Percentiles rank a stretch among this genome's conserved stretches.
Conservation (phyloP, 31 red algal species). For the Odonthalia washingtoniensis region DNA sequence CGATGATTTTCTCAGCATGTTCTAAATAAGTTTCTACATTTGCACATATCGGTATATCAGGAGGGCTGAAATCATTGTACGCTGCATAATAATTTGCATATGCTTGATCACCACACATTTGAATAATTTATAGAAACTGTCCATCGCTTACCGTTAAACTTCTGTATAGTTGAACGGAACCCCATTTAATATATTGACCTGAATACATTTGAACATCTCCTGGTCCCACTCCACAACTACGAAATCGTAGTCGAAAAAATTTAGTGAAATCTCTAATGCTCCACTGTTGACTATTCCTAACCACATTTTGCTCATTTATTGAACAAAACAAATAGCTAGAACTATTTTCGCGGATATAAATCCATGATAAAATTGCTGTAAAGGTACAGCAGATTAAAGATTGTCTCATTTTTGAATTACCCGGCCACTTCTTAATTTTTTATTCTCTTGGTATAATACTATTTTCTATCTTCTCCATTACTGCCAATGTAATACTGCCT, state of each 20-base stretch:
- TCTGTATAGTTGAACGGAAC: slow-evolving; percentile 44
- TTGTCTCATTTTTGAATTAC: neutral
- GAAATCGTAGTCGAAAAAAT: slow-evolving; percentile 1
- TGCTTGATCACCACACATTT: slow-evolving; percentile 20
- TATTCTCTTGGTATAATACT: neutral
- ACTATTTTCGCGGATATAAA: neutral
- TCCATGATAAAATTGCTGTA: neutral
- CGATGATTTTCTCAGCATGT: slow-evolving; percentile 24
- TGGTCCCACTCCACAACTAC: neutral
- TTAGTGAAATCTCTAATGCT: neutral
- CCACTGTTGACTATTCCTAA: neutral
- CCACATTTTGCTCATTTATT: neutral
- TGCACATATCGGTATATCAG: neutral
- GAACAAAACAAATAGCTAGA: neutral
- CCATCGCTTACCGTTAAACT: slow-evolving; percentile 32
- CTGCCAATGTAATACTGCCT: neutral
- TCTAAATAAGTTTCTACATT: neutral
- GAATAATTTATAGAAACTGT: slow-evolving; percentile 44
- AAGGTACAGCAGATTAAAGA: neutral
- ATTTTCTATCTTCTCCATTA: neutral
- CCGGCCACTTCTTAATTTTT: neutral
- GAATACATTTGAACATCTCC: slow-evolving; percentile 31
- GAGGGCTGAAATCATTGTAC: slow-evolving; percentile 43
- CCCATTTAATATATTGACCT: slow-evolving; percentile 46
- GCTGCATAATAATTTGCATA: slow-evolving; percentile 37